A percentile compares a stretch with the other conserved stretches of the same genome.
Evolutionary conservation across 78 protist genomes (phyloP).

Genomic region (Protostelium mycophagum): DNA sequence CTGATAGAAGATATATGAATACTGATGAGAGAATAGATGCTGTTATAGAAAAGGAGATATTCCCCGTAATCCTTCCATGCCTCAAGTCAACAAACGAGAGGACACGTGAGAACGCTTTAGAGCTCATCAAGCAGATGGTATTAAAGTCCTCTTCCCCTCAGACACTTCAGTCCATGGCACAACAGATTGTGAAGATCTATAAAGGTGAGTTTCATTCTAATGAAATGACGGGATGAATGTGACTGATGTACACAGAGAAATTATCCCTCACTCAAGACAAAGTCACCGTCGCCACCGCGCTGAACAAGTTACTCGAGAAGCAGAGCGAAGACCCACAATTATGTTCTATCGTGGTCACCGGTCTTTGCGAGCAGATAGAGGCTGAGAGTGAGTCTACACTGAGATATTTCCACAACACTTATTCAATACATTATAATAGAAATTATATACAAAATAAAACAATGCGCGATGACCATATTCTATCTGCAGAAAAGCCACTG

Average conservation of each 20-base stretch:
- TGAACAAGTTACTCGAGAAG: background rate
- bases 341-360: background rate
- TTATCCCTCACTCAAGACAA: background rate
- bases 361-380: background rate
- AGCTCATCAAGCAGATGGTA: background rate
- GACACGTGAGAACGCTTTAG: background rate
- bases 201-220: background rate
- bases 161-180: background rate
- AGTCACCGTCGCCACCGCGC: background rate
- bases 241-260: background rate
- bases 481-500: too few relatives aligned
- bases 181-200: background rate
- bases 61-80: background rate
- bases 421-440: too few relatives aligned
- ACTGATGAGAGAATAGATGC: background rate
- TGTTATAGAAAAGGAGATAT: background rate
- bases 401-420: too few relatives aligned
- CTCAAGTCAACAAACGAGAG: background rate
- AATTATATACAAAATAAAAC: too few relatives aligned
- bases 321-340: background rate
- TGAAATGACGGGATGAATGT: too few relatives aligned
- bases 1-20: background rate
- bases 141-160: background rate
- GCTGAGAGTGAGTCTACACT: background rate
- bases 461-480: too few relatives aligned